These are phyloP conservation scores for Debaryomyces coudertii DNA, from an alignment of 1,139 yeast species.

Conservation along the genomic window DNA sequence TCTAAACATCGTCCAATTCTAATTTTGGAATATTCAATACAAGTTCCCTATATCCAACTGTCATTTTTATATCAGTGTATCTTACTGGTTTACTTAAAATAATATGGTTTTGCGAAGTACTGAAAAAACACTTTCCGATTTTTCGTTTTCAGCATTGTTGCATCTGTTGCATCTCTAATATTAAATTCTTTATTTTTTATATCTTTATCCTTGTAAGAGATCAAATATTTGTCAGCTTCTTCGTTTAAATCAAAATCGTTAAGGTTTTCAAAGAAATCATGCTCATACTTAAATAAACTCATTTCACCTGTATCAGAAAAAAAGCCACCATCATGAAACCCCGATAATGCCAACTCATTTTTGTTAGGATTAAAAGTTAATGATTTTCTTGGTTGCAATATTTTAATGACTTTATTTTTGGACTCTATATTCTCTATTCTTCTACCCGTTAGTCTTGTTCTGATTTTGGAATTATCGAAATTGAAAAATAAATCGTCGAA, in stretches of 20 bases:
- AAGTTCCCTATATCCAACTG: slow-evolving; percentile 23
- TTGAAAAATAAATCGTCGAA: not conserved
- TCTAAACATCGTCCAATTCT: slow-evolving; percentile 23
- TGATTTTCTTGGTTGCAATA: not conserved
- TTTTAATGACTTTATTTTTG: not conserved
- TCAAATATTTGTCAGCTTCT: slow-evolving; percentile 27
- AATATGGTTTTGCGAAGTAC: slow-evolving; percentile 26
- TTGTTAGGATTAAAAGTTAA: not conserved
- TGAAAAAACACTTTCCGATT: slow-evolving; percentile 16
- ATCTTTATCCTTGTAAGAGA: slow-evolving; percentile 24
- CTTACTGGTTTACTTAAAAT: slow-evolving; percentile 29
- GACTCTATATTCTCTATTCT: not conserved
- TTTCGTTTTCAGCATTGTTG: slow-evolving; percentile 20
- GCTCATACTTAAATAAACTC: not conserved
- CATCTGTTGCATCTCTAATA: slow-evolving; percentile 21
- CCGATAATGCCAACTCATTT: not conserved
- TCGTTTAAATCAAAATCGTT: slow-evolving; percentile 28
- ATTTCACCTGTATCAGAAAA: not conserved
- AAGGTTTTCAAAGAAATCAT: not conserved
- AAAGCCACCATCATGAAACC: slow-evolving; percentile 1
- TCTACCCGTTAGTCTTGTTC: slow-evolving; percentile 4
- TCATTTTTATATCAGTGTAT: slow-evolving; percentile 26
- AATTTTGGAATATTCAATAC: slow-evolving; percentile 29
- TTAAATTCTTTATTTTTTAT: slow-evolving; percentile 27
- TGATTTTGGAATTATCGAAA: slow-evolving; percentile 11